These are phyloP conservation scores for Corrigiola litoralis DNA, from an alignment of 179 eudicot species.

Conservation along the genomic window DNA sequence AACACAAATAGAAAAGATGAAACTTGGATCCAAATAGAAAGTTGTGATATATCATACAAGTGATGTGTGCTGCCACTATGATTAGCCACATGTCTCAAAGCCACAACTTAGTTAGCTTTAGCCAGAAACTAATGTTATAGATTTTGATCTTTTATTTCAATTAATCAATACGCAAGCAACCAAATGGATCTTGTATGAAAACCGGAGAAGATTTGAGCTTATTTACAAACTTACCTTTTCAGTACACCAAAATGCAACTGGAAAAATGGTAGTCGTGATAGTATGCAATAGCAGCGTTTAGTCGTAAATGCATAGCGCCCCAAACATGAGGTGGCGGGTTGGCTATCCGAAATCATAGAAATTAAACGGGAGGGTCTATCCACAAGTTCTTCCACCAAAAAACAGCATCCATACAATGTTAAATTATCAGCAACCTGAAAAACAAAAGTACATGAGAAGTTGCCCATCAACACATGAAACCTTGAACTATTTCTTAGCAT, in stretches of 20 bases:
- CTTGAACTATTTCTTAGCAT: neutral
- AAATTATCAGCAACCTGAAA: constrained; percentile 84
- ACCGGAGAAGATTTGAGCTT: neutral
- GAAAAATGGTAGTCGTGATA: constrained; percentile 86
- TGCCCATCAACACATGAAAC: neutral
- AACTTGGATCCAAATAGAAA: neutral
- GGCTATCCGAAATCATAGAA: constrained; percentile 70
- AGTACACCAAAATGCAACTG: constrained; percentile 91
- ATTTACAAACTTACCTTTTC: constrained; percentile 49
- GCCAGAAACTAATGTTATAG: neutral
- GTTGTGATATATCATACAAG: neutral
- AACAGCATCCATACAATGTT: constrained; percentile 90
- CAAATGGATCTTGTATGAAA: constrained; percentile 2
- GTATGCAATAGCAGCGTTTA: constrained; percentile 90
- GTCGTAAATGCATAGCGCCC: constrained; percentile 77
- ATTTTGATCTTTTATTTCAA: too few relatives aligned
- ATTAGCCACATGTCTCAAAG: neutral
- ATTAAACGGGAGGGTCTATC: constrained; percentile 80
- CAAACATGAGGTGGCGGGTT: constrained; percentile 43
- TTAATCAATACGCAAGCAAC: neutral
- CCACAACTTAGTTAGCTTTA: neutral
- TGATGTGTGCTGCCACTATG: neutral
- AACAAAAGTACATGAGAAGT: constrained; percentile 19
- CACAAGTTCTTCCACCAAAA: constrained; percentile 83
- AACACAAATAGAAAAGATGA: neutral